Base-by-base conservation (phyloP, 768 basidiomycete genomes). In the Mrakia gelida region DNA sequence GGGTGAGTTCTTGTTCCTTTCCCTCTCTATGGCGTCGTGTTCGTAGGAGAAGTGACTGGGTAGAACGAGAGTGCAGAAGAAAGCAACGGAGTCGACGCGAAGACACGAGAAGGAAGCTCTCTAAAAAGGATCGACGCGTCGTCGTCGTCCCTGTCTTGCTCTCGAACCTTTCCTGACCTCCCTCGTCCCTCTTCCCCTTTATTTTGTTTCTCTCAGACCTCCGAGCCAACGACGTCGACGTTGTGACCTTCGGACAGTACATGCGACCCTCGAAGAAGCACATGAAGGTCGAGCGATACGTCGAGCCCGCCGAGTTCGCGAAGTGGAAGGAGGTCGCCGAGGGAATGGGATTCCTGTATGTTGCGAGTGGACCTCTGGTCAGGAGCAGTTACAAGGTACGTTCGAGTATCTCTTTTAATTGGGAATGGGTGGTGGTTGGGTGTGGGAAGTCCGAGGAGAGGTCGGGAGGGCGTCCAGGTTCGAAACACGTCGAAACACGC, bases 261-360 rank as follows among this genome's bases (percentile, higher is more conserved):
- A 98, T 99, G 97, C 92, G 97, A 71, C 97, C 97, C 10, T 98
- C 97, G 13, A 98, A 98, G 85, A 89, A 91, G 41, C 97, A 99
- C 85, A 98, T 99, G 97, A 99, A 98, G 85, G 97, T 99, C 15
- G 92, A 94, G 81, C 92, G 94, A 43, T 99, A 99, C 81, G 94
- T 98, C 32, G 90, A 93, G 79, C 97, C 97, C 1, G 88, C 89
- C 6, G 95, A 98, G 83, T 99, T 98, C 81, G 92, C 92, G 79
- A 86, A 88, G 76, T 99, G 96, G 96, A 95, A 92, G 83, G 86
- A 89, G 81, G 87, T 92, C 16, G 96, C 97, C 10, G 94, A 98
- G 82, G 89, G 90, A 79, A 91, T 97, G 88, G 95, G 96, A 59
- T 99, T 99, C 88, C 83, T 98, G 65, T 99, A 99, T 81, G 96